Percentiles rank a stretch among this genome's conserved stretches.
Conservation (phyloP, 176 grass and related monocot genomes). For the Cenchrus purpureus region DNA sequence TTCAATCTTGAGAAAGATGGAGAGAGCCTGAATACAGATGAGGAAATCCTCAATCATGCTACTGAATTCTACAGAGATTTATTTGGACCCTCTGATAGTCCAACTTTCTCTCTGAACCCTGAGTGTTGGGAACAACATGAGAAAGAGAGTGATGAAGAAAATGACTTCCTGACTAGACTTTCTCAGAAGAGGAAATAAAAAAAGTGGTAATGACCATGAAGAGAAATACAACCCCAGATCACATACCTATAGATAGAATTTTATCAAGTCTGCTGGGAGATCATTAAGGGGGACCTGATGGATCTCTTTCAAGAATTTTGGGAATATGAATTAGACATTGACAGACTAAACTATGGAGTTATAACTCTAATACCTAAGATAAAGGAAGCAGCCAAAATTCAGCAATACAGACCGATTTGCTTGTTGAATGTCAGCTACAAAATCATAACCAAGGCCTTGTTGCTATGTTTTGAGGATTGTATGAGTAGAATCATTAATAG, state of each 20-base stretch:
- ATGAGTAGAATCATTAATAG: too few species aligned
- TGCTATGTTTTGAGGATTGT: too few species aligned
- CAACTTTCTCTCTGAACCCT: fast-evolving
- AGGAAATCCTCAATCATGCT: background rate
- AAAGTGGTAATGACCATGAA: background rate
- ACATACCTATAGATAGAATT: background rate
- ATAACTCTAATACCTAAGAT: too few species aligned
- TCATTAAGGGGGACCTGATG: too few species aligned
- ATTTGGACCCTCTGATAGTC: background rate
- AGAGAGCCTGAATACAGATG: background rate
- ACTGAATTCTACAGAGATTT: background rate
- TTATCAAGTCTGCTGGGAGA: background rate
- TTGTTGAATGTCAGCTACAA: too few species aligned
- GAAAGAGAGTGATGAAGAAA: fast-evolving
- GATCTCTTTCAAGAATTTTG: too few species aligned
- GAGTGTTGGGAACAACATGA: background rate
- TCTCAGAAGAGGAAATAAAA: background rate
- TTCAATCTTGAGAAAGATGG: background rate
- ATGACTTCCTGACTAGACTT: background rate
- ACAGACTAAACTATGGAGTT: too few species aligned
- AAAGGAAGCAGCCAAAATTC: too few species aligned
- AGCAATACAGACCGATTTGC: too few species aligned
- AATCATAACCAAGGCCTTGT: too few species aligned
- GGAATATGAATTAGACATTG: too few species aligned
- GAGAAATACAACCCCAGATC: background rate